Base-by-base conservation (phyloP, 1,139 yeast species). In the Kazachstania sp. region DNA sequence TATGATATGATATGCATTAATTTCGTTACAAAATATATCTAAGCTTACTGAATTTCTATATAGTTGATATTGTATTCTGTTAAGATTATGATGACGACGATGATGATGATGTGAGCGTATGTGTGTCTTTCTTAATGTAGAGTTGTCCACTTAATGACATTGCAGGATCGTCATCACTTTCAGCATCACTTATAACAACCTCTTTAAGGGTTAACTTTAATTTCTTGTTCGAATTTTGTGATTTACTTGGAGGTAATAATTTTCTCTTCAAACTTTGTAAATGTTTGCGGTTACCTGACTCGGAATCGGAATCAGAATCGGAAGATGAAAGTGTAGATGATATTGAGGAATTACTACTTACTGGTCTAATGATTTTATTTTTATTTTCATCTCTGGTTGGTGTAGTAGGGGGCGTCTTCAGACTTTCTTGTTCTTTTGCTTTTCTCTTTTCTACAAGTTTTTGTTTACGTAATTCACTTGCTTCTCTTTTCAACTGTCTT, bases 401-500 rank as follows among this genome's bases (percentile, higher is more conserved):
- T 2, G 61, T 57, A 2, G 57, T 51, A 6, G 61, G 61, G 3
- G 61, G 61, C 1, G 61, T 57, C 18, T 50, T 45, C 28, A 55
- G 30, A 29, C 43, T 45, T 20, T 40, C 41, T 2, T 45, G 28
- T 20, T 50, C 47, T 20, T 16, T 38, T 16, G 9, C 42, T 42
- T 41, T 51, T 45, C 44, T 53, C 51, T 30, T 41, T 20, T 45
- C 41, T 13, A 42, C 46, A 19, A 47, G 43, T 39, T 49, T 54
- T 49, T 53, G 51, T 44, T 55, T 61, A 37, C 61, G 54, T 40
- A 61, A 43, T 37, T 60, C 64, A 45, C 65, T 62, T 8, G 64
- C 63, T 43, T 63, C 66, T 44, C 65, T 54, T 39, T 55, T 60
- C 44, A 62, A 39, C 40, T 55, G 59, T 45, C 57, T 58, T 26